Conservation (phyloP, 2,329 filamentous ascomycete genomes). For the Colletotrichum truncatum region DNA sequence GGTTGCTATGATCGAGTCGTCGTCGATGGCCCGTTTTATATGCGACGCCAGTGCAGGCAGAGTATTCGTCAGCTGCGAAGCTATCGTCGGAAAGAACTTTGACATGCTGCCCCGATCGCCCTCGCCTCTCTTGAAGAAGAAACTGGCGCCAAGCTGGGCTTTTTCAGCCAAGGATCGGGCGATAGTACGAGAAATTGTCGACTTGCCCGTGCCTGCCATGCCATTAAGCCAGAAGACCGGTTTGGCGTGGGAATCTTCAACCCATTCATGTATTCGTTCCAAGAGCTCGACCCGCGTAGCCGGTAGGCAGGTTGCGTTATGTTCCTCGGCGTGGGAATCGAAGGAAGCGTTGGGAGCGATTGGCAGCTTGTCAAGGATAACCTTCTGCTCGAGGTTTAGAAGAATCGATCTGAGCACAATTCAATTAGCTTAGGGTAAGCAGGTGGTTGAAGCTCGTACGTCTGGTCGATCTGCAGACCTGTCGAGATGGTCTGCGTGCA, state of each 20-base stretch:
- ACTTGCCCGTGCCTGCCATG: constrained; percentile 51
- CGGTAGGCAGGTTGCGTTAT: constrained; percentile 41
- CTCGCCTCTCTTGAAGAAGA: constrained; percentile 56
- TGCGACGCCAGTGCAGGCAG: constrained; percentile 38
- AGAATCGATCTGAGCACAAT: constrained; percentile 15
- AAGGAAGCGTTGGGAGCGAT: constrained; percentile 39
- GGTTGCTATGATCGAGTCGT: constrained; percentile 37
- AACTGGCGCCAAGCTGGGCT: constrained; percentile 43
- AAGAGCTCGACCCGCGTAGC: constrained; percentile 44
- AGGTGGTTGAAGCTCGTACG: constrained; percentile 31
- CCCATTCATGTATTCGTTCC: constrained; percentile 40
- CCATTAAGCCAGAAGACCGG: constrained; percentile 48
- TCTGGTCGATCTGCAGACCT: constrained; percentile 44
- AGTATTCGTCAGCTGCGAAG: constrained; percentile 39
- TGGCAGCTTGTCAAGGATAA: constrained; percentile 33
- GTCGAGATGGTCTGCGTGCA: constrained; percentile 38
- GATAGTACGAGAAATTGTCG: constrained; percentile 46
- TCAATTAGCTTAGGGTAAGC: not conserved
- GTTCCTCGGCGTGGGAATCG: constrained; percentile 44
- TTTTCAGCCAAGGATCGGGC: constrained; percentile 27
- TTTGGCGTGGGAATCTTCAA: constrained; percentile 29
- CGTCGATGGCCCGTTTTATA: constrained; percentile 41
- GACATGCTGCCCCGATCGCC: constrained; percentile 44
- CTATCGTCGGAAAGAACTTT: constrained; percentile 51
- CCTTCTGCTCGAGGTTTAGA: constrained; percentile 34